Percentiles rank a stretch among this genome's conserved stretches.
Evolutionary conservation across 345 rosid genomes (phyloP).

Genomic region (Ceriops tagal): DNA sequence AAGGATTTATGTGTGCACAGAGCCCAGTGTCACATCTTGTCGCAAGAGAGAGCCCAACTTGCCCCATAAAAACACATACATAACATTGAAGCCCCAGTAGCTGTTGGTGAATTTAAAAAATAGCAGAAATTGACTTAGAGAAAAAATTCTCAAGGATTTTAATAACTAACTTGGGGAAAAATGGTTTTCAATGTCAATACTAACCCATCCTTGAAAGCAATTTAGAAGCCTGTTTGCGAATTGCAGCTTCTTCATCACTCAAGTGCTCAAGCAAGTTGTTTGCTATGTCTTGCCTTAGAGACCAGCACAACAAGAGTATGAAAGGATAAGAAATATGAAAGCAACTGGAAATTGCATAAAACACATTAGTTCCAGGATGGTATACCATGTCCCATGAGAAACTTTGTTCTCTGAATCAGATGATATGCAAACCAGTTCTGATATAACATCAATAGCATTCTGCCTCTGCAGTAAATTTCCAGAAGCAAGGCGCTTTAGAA

Average conservation of each 20-base stretch:
- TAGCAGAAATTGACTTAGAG: too few relatives aligned
- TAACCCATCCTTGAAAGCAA: conserved; percentile 64
- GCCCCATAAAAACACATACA: too few relatives aligned
- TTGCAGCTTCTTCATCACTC: conserved; percentile 50
- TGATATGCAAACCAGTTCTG: conserved; percentile 48
- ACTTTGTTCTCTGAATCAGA: conserved; percentile 34
- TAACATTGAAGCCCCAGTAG: too few relatives aligned
- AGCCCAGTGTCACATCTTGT: too few relatives aligned
- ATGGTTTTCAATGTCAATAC: conserved; percentile 18
- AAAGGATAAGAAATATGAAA: conserved; percentile 13
- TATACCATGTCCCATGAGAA: conserved; percentile 59
- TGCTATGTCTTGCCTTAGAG: conserved; percentile 65
- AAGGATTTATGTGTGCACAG: too few relatives aligned
- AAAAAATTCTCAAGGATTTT: too few relatives aligned
- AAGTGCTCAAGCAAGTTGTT: conserved; percentile 56
- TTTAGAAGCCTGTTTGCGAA: conserved; percentile 46
- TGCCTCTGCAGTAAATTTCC: conserved; percentile 57
- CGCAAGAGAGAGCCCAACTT: too few relatives aligned
- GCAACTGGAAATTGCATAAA: conserved; percentile 21
- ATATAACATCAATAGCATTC: conserved; percentile 77
- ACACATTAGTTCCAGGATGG: conserved; percentile 6
- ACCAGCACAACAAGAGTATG: conserved; percentile 10
- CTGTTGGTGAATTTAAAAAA: too few relatives aligned
- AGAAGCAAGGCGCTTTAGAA: conserved; percentile 61
- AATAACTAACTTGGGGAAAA: too few relatives aligned